Evolutionary conservation across 306 rosid genomes (phyloP), one percentile per base, ranked within the genome.

Genomic region (Castanea crenata): DNA sequence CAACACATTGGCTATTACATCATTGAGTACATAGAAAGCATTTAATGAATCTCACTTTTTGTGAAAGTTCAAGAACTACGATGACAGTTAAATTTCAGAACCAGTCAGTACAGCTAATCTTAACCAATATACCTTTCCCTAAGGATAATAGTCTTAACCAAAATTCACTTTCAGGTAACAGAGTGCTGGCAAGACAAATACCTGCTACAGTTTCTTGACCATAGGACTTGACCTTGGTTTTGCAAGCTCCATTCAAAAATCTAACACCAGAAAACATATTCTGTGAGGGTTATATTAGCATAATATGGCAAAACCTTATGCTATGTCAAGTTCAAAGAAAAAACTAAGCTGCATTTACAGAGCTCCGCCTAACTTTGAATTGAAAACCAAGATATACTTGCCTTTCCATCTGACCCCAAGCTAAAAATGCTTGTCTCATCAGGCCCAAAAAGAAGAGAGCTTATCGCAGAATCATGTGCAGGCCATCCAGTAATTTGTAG

Each of bases 401-500:
- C 99, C 97, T 91, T 91, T 74, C 99, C 97, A 79, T 95, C 97
- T 68, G 89, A 84, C 35, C 99, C 99, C 77, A 95, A 81, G 85
- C 97, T 95, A 81, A 95, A 95, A 82, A 92, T 92, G 87, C 97
- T 95, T 13, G 99, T 95, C 84, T 95, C 99, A 82, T 95, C 97
- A 5, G 99, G 97, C 78, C 99, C 99, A 76, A 95, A 91, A 82
- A 95, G 89, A 81, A 95, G 86, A 55, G 97, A 95, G 87, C 89
- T 91, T 84, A 95, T 90, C 54, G 96, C 94, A 83, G 97, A 86
- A 87, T 95, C 99, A 84, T 95, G 99, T 15, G 99, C 99, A 78
- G 99, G 97, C 99, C 99, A 95, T 74, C 99, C 99, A 44, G 97
- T 95, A 83, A 92, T 92, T 92, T 92, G 99, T 75, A 91, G 80